Percentiles rank a stretch among this genome's conserved stretches.
Conservation (phyloP, 176 grass and related monocot species). For the Raddia guianensis region DNA sequence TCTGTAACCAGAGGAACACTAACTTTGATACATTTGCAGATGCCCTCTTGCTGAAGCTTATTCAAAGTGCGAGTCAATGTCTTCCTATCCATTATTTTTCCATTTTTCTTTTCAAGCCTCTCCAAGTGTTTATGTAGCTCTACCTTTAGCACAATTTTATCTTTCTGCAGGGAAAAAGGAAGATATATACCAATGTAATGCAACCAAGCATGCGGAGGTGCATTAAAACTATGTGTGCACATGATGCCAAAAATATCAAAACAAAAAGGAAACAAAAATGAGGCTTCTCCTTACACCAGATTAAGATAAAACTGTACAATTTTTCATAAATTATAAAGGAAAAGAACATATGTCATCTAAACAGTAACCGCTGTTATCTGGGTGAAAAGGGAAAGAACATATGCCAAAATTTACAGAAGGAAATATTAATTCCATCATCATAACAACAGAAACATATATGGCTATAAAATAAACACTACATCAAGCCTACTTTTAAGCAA, state of each 20-base stretch:
- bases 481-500: background rate
- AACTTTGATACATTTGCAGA: conserved; percentile 81
- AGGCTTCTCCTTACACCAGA: background rate
- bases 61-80: conserved; percentile 81
- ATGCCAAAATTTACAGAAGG: background rate
- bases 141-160: conserved; percentile 73
- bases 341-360: background rate
- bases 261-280: background rate
- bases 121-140: conserved; percentile 91
- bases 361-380: background rate
- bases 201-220: background rate
- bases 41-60: conserved; percentile 84
- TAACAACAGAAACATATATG: background rate
- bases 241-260: background rate
- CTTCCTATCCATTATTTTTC: conserved; percentile 80
- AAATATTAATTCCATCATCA: background rate
- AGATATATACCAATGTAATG: conserved; percentile 29
- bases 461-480: background rate
- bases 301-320: background rate
- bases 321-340: background rate
- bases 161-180: conserved; percentile 57
- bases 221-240: background rate
- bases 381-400: background rate
- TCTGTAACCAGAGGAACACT: conserved; percentile 82
- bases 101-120: conserved; percentile 73